phyloP scores from a whole-genome alignment of 2,329 filamentous ascomycete species.

The Boeremia lycopersici region DNA sequence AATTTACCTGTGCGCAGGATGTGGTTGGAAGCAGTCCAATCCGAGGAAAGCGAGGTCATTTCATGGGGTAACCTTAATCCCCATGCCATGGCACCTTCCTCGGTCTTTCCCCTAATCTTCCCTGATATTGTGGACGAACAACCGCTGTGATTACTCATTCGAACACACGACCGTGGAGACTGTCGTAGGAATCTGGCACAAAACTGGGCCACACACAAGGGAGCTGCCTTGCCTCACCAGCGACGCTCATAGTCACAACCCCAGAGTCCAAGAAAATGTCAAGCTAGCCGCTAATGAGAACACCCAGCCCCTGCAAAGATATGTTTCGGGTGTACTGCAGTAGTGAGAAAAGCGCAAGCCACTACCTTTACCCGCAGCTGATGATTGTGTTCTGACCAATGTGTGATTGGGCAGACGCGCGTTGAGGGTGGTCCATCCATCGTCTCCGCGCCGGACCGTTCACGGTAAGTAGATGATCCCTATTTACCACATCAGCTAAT shows the following conservation, averaged over 20 bases:
- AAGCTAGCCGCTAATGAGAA: background rate
- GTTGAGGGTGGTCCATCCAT: background rate
- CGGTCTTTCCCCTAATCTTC: background rate
- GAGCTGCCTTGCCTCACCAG: background rate
- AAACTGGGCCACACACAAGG: background rate
- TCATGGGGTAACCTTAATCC: background rate
- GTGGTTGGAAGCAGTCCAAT: background rate
- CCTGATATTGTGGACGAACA: background rate
- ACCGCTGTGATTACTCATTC: background rate
- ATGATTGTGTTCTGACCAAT: background rate
- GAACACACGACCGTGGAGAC: background rate
- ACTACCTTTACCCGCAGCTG: background rate
- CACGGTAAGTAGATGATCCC: background rate
- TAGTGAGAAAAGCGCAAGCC: conserved; percentile 6
- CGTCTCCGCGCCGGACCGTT: conserved; percentile 1
- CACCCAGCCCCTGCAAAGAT: background rate
- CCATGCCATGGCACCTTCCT: background rate
- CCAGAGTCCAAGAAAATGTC: background rate
- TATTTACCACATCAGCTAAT: conserved; percentile 8
- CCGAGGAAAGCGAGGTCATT: conserved; percentile 6
- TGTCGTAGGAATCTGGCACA: background rate
- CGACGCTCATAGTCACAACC: background rate
- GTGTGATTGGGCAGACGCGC: conserved; percentile 10
- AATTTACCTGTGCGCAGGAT: too few species aligned
- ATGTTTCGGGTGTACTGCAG: conserved; percentile 3